Evolutionary conservation across 1,139 yeast genomes (phyloP).

Genomic region (Yamadazyma jaroonii): DNA sequence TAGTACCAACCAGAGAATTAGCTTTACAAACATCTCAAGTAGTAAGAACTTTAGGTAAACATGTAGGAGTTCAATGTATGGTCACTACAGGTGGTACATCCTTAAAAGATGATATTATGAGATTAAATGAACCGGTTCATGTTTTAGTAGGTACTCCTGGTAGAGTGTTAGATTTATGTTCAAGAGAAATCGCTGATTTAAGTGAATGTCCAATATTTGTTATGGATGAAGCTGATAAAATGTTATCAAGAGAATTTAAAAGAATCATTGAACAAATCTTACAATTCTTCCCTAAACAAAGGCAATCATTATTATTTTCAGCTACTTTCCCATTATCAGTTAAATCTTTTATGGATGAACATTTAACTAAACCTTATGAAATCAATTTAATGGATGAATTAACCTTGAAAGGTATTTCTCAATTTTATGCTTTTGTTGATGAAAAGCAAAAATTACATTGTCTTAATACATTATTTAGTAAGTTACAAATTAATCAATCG

Average conservation of each 20-base stretch:
- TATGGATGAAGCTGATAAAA: conserved; percentile 99
- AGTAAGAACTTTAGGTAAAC: conserved; percentile 95
- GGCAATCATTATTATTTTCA: conserved; percentile 85
- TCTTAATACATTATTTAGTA: conserved; percentile 89
- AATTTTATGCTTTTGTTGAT: conserved; percentile 95
- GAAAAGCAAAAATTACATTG: conserved; percentile 95
- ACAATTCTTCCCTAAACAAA: conserved; percentile 71
- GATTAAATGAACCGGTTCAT: conserved; percentile 90
- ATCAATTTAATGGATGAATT: conserved; percentile 97
- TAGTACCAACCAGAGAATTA: conserved; percentile 92
- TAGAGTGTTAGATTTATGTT: conserved; percentile 90
- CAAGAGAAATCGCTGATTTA: conserved; percentile 83
- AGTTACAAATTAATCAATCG: conserved; percentile 92
- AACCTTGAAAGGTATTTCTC: conserved; percentile 93
- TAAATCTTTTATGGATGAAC: conserved; percentile 88
- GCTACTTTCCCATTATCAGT: conserved; percentile 97
- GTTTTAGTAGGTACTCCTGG: conserved; percentile 95
- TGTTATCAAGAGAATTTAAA: conserved; percentile 88
- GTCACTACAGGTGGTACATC: conserved; percentile 99
- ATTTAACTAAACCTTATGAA: conserved; percentile 88
- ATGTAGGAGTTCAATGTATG: conserved; percentile 90
- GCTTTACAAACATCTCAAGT: conserved; percentile 98
- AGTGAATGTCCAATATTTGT: conserved; percentile 85
- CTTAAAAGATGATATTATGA: conserved; percentile 87
- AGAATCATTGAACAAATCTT: conserved; percentile 85